Evolutionary conservation across 2,329 filamentous ascomycete species (phyloP), one percentile per base, ranked within the genome.

Genomic region (Colletotrichum liaoningense): DNA sequence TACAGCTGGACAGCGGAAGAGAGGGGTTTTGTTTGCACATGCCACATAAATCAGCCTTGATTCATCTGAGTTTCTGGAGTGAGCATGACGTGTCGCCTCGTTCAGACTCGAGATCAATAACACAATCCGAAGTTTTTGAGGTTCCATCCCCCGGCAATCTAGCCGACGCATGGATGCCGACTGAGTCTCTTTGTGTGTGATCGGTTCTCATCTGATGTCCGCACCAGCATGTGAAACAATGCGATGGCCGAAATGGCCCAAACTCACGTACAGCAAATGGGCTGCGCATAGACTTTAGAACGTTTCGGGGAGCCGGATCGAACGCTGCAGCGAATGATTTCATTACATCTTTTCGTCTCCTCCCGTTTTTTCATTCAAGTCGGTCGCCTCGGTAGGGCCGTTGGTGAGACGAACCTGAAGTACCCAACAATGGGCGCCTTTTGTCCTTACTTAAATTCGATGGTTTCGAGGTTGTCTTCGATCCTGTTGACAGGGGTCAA

Each of bases 1-100:
- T 30, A 7, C 14, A 11, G 60, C 60, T 55, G 33, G 5, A 49
- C 60, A 65, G 60, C 67, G 22, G 60, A 30, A 19, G 49, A 46
- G 70, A 69, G 62, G 49, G 60, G 70, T 73, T 73, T 70, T 73
- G 70, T 70, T 70, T 49, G 24, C 35, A 52, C 49, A 54, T 57
- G 56, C 38, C 57, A 64, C 55, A 49, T 4, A 30, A 5, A 22
- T 24, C 54, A 22, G 65, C 38, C 42, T 33, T 30, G 6, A 49
- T 12, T 63, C 38, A 62, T 49, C 33, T 26, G 38, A 54, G 14
- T 9, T 16, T 59, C 26, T 64, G 33, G 19, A 42, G 24, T 35
- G 33, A 12, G 59, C 67, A 70, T 73, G 67, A 73, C 70, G 70
- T 73, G 67, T 70, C 70, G 9, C 30, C 56, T 56, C 56, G 46